Base-by-base conservation (phyloP, 495 filamentous ascomycete genomes). In the Platismatia glauca region DNA sequence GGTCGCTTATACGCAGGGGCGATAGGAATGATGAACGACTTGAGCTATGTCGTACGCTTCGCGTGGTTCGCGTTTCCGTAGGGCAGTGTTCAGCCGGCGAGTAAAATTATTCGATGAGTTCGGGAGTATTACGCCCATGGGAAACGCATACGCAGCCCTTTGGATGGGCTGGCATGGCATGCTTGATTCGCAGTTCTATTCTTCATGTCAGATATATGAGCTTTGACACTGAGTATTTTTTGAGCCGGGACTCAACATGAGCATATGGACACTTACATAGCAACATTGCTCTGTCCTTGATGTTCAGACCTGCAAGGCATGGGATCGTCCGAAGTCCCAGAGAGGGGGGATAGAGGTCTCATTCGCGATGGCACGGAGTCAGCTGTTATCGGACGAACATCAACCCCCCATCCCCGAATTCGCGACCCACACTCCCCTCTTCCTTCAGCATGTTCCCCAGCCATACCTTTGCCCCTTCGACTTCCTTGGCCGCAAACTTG, bases 401-500 rank as follows among this genome's bases (percentile, higher is more conserved):
- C 58, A 89, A 68, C 6, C 82, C 81, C 58, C 86, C 78, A 62
- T 86, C 82, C 16, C 86, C 86, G 70, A 88, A 87, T 53, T 81
- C 77, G 57, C 73, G 78, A 33, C 70, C 69, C 7, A 89, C 75
- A 52, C 75, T 86, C 0, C 82, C 84, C 66, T 87, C 83, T 56
- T 81, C 75, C 31, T 71, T 73, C 38, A 89, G 68, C 66, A 89
- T 75, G 7, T 70, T 72, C 22, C 77, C 78, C 55, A 89, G 68
- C 84, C 87, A 89, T 46, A 74, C 71, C 64, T 79, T 81, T 41
- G 82, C 85, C 2, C 83, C 80, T 61, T 89, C 84, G 39, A 87
- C 79, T 53, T 81, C 80, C 64, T 69, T 73, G 2, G 85, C 86
- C 6, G 81, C 82, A 70, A 97, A 94, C 75, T 97, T 98, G 31